Evolutionary conservation across 352 stramenopile species (phyloP), one percentile per base, ranked within the genome.

Genomic region (Globisporangium spiculum): DNA sequence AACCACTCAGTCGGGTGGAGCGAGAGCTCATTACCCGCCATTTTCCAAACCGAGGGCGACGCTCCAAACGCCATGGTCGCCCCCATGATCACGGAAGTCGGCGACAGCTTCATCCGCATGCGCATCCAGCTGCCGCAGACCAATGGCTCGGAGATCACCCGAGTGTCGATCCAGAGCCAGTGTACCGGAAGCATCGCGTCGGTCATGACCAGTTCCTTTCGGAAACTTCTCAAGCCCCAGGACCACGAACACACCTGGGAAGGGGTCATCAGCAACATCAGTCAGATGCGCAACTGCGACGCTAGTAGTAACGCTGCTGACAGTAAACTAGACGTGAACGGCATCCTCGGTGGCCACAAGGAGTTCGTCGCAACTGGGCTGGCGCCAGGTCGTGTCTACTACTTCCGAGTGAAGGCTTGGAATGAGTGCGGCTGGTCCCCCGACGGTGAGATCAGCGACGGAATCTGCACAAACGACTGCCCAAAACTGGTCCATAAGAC

Each of bases 401-500:
- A 80, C 63, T 84, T 86, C 57, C 77, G 78, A 2, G 52, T 74
- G 2, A 82, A 83, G 56, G 79, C 75, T 16, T 73, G 50, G 59
- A 90, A 90, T 56, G 57, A 66, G 10, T 76, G 71, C 27, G 81
- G 79, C 12, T 90, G 81, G 81, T 88, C 79, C 9, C 69, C 73
- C 1, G 76, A 84, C 38, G 79, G 81, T 0, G 78, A 85, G 38
- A 60, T 79, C 38, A 88, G 77, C 56, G 72, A 81, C 44, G 79
- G 76, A 0, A 80, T 90, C 32, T 84, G 73, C 48, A 90, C 79
- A 1, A 87, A 88, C 20, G 76, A 83, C n/a, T 74, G 69, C 1
- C 81, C 78, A 0, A 81, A 86, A 50, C 53, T 84, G n/a, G 77
- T 84, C 4, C 14, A 46, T 0, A 65, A 61, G 34, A 71, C 50